Evolutionary conservation across 2,329 filamentous ascomycete species (phyloP), one percentile per base, ranked within the genome.

Genomic region (Periconia sp.): DNA sequence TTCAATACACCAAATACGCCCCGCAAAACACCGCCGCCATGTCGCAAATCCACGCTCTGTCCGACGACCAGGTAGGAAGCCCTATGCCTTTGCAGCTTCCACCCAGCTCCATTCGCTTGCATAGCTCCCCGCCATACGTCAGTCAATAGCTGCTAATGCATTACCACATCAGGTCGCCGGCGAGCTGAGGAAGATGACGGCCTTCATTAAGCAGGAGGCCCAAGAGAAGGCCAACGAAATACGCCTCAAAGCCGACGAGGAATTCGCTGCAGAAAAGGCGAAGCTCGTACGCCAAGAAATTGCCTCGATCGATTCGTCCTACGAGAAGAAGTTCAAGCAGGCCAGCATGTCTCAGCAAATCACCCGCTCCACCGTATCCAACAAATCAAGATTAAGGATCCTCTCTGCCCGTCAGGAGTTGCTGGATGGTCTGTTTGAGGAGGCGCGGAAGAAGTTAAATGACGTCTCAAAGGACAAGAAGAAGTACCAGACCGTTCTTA

Each of bases 171-270:
- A 97, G 92, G 94, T 99, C 84, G 88, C 90, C 79, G 88, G 91
- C 79, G 94, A 99, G 86, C 90, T 99, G 79, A 92, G 91, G 84
- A 99, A 99, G 86, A 99, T 99, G 94, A 97, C 94, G 56, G 93
- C 92, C 74, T 99, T 99, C 85, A 99, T 99, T 86, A 91, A 92
- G 77, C 94, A 97, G 81, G 94, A 99, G 81, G 94, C 94, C 55
- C 85, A 89, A 71, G 94, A 99, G 76, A 99, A 99, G 80, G 92
- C 92, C 69, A 90, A 90, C 74, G 94, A 99, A 79, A 97, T 99
- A 77, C 86, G 94, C 73, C 89, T 97, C 80, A 97, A 97, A 80
- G 94, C 94, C 76, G 92, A 97, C 81, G 92, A 97, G 78, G 94
- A 99, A 78, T 97, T 97, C 79, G 90, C 91, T 74, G 97, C 97